Evolutionary conservation across 2,329 filamentous ascomycete genomes (phyloP).

Genomic region (Hypoxylon sp.): DNA sequence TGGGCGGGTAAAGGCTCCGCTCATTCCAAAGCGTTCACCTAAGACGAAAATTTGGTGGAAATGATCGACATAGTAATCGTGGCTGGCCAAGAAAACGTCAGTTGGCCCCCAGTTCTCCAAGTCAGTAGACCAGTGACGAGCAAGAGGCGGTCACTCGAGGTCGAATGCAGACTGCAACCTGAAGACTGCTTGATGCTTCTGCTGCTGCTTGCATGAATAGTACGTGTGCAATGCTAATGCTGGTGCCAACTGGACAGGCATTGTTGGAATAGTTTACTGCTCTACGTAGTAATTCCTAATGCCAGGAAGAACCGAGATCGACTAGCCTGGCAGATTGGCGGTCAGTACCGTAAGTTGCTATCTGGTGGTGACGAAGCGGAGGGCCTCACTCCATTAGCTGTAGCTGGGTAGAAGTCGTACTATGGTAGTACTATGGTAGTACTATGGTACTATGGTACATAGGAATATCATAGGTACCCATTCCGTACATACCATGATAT

Average conservation of each 20-base stretch:
- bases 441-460: background rate
- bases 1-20: slow-evolving; percentile 44
- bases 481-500: background rate
- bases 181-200: slow-evolving; percentile 2
- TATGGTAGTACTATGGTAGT: background rate
- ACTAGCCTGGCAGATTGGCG: slow-evolving; percentile 36
- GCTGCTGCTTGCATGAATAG: slow-evolving; percentile 14
- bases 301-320: slow-evolving; percentile 40
- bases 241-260: slow-evolving; percentile 38
- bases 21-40: slow-evolving; percentile 36
- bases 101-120: slow-evolving; percentile 34
- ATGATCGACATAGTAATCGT: slow-evolving; percentile 37
- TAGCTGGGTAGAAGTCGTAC: slow-evolving; percentile 16
- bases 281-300: slow-evolving; percentile 31
- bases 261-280: slow-evolving; percentile 29
- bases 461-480: too few relatives aligned
- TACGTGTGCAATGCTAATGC: slow-evolving; percentile 37
- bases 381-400: slow-evolving; percentile 36
- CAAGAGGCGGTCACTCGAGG: slow-evolving; percentile 38
- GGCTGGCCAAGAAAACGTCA: slow-evolving; percentile 41
- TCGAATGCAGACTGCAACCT: slow-evolving; percentile 3
- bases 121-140: slow-evolving; percentile 26
- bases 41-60: slow-evolving; percentile 26
- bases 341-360: slow-evolving; percentile 37
- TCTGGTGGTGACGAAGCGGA: slow-evolving; percentile 39